Base-by-base conservation (phyloP, 371 early-diverging fungal species). In the Mortierella sp. region DNA sequence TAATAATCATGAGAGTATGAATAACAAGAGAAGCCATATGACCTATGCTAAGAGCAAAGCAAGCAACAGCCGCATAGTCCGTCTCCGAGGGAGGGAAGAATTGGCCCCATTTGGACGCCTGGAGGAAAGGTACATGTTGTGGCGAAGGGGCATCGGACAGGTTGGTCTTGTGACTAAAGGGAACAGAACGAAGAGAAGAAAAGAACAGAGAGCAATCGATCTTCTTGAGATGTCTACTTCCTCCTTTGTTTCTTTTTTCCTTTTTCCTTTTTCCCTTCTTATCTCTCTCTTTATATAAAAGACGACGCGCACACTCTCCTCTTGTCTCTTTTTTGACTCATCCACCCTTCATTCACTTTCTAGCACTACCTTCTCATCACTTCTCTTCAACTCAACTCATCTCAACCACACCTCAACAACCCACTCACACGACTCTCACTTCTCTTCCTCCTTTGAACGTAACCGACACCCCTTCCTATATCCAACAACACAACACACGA, bases 311-410 rank as follows among this genome's bases (percentile, higher is more conserved):
- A 65, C 70, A 51, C 14, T 8, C 29, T 58, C 1, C 46, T 58
- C 32, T 38, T n/a, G 41, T 56, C 35, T 73, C 29, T 73, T 58
- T 56, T 44, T 76, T 38, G 32, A n/a, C 29, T 54, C 81, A 65
- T 21, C 27, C 16, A n/a, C 58, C 21, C 56, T 18, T 48, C 32
- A 60, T 68, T 68, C 75, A 35, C 16, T 44, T 60, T 35, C 41
- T 10, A 71, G 54, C 74, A 44, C 32, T 56, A 71, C 71, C 35
- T 46, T 49, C 51, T 43, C 48, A n/a, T 70, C 35, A 14, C 32
- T 72, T 72, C 63, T 16, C 49, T 72, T 43, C 29, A 29, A 55
- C 70, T 41, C 27, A 32, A 27, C 12, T 58, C 8, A 46, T 11
- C 46, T 46, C 4, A 14, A 46, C 48, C 3, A 14, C 60, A 38